Evolutionary conservation across 768 basidiomycete genomes (phyloP).

Genomic region (Leccinum truebloodii): DNA sequence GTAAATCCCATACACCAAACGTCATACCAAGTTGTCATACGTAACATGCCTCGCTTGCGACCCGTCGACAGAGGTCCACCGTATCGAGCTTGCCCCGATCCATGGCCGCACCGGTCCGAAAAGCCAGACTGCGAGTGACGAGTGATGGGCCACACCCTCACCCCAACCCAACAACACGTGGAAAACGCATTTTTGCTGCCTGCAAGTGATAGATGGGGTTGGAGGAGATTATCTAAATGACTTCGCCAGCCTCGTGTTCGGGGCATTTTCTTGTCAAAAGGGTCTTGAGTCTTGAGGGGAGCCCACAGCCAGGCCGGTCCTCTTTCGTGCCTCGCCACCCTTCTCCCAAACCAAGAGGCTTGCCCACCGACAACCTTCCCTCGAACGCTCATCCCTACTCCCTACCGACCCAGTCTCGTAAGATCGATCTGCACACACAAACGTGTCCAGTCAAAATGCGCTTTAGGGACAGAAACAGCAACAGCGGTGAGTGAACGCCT

Average conservation of each 20-base stretch:
- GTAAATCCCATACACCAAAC: neutral
- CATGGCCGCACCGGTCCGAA: constrained; percentile 14
- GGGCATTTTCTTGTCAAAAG: constrained; percentile 21
- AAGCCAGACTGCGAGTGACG: neutral
- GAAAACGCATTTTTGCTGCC: constrained; percentile 22
- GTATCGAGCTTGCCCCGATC: constrained; percentile 10
- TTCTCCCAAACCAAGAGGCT: constrained; percentile 2
- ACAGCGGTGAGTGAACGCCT: constrained; percentile 28
- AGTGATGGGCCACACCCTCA: constrained; percentile 8
- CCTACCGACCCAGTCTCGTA: neutral
- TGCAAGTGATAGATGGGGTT: constrained; percentile 16
- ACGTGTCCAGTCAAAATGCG: constrained; percentile 18
- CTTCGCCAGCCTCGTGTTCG: constrained; percentile 29
- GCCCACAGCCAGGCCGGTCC: neutral
- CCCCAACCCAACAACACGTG: constrained; percentile 20
- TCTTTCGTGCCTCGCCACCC: neutral
- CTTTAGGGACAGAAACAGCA: constrained; percentile 27
- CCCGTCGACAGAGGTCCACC: neutral
- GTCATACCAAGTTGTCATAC: neutral
- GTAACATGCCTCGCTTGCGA: neutral
- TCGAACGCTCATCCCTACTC: neutral
- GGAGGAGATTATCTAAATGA: constrained; percentile 30
- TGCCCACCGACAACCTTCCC: neutral
- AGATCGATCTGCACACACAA: neutral
- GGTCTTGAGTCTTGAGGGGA: constrained; percentile 13